Conservation (phyloP, 768 basidiomycete species). For the Rhizopogon vesiculosus region DNA sequence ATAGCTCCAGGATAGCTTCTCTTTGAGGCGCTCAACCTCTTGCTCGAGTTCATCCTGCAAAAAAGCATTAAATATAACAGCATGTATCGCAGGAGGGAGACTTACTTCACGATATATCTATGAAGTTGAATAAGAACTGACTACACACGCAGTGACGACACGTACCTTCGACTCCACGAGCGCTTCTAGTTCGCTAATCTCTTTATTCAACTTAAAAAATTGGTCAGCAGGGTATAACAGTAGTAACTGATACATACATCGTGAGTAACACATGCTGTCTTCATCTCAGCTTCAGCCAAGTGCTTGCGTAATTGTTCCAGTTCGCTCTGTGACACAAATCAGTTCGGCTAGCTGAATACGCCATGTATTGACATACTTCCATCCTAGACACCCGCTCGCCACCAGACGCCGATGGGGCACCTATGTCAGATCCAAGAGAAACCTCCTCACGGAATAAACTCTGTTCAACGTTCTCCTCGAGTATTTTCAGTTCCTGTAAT, state of each 20-base stretch:
- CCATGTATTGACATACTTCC: constrained; percentile 38
- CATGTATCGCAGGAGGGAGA: not conserved
- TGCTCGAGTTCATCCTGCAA: constrained; percentile 80
- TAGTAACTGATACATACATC: constrained; percentile 43
- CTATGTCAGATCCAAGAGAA: constrained; percentile 21
- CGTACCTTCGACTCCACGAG: constrained; percentile 90
- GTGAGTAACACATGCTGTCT: constrained; percentile 62
- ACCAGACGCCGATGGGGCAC: constrained; percentile 7
- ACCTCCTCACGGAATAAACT: constrained; percentile 50
- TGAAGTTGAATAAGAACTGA: constrained; percentile 1
- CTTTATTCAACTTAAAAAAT: constrained; percentile 69
- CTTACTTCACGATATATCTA: constrained; percentile 83
- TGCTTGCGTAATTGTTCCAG: constrained; percentile 68
- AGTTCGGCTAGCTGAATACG: not conserved
- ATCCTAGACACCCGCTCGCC: constrained; percentile 44
- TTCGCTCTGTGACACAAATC: constrained; percentile 41
- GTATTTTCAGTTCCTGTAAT: constrained; percentile 62
- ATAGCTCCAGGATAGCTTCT: constrained; percentile 54
- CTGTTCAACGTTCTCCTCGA: constrained; percentile 74
- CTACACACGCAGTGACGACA: not conserved
- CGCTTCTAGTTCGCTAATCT: constrained; percentile 88
- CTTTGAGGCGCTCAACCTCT: constrained; percentile 73
- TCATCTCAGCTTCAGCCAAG: constrained; percentile 67
- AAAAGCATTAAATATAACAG: not conserved
- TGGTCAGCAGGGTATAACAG: not conserved